Percentiles rank a stretch among this genome's conserved stretches.
phyloP scores from a whole-genome alignment of 495 filamentous ascomycete genomes.

The Talaromyces trachyspermus region DNA sequence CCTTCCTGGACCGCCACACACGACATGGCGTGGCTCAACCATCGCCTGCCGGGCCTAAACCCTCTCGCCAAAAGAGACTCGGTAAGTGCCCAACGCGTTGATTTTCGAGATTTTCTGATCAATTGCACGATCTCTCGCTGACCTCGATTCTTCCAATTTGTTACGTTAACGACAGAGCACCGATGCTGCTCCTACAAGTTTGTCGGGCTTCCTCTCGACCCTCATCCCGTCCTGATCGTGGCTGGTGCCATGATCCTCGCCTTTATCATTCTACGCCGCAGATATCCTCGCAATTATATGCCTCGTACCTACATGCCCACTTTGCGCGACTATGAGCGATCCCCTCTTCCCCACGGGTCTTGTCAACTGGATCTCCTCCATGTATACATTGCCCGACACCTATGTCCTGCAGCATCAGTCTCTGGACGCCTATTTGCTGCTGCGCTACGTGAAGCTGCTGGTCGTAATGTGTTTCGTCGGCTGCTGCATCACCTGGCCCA shows the following conservation, averaged over 20 bases:
- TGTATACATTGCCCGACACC: constrained; percentile 73
- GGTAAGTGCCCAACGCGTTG: not conserved
- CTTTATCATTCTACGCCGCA: constrained; percentile 72
- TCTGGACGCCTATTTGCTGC: constrained; percentile 79
- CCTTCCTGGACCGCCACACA: no score
- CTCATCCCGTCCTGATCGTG: constrained; percentile 62
- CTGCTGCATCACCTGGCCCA: constrained; percentile 71
- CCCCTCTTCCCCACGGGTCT: constrained; percentile 63
- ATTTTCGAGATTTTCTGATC: not conserved
- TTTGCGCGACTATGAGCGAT: constrained; percentile 58
- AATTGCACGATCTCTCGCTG: no score
- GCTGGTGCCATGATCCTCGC: constrained; percentile 56
- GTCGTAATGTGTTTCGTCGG: constrained; percentile 72
- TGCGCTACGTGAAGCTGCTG: constrained; percentile 74
- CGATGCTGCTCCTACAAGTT: not conserved
- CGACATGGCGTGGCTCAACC: constrained; percentile 3
- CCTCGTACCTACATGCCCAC: constrained; percentile 82
- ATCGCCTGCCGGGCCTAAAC: constrained; percentile 1
- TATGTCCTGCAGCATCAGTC: constrained; percentile 85
- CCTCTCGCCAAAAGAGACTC: not conserved
- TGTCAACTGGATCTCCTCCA: constrained; percentile 67
- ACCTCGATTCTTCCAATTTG: no score
- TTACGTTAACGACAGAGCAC: not conserved
- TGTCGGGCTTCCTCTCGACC: constrained; percentile 58
- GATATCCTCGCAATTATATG: constrained; percentile 70